Percentiles rank a stretch among this genome's conserved stretches.
phyloP scores from a whole-genome alignment of 129 eudicot species.

The Helichrysum umbraculigerum region DNA sequence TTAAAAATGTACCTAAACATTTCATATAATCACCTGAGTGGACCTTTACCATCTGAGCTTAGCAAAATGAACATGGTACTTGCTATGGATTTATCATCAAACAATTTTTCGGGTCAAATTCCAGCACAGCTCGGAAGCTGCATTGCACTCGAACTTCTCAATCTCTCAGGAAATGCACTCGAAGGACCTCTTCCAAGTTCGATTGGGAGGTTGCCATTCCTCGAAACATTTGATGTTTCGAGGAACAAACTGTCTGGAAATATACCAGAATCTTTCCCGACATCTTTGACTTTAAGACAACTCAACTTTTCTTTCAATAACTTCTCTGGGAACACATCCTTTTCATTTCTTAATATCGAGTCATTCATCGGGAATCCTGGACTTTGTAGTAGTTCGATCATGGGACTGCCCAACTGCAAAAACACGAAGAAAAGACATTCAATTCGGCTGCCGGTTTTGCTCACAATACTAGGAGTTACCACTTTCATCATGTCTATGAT shows the following conservation, averaged over 20 bases:
- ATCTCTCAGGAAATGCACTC: conserved; percentile 54
- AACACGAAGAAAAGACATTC: conserved; percentile 26
- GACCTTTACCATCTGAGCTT: conserved; percentile 69
- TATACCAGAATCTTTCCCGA: conserved; percentile 55
- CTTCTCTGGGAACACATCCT: conserved; percentile 59
- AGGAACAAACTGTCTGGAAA: conserved; percentile 51
- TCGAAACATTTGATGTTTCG: conserved; percentile 65
- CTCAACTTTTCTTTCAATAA: conserved; percentile 68
- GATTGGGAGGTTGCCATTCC: conserved; percentile 62
- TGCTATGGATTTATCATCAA: conserved; percentile 78
- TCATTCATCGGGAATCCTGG: conserved; percentile 66
- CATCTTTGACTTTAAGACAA: conserved; percentile 47
- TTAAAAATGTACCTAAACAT: conserved; percentile 78
- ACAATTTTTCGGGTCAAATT: conserved; percentile 55
- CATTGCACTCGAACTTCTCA: conserved; percentile 73
- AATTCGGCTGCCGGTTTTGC: conserved; percentile 43
- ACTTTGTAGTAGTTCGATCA: conserved; percentile 68
- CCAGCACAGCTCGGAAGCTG: conserved; percentile 79
- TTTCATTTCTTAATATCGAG: conserved; percentile 36
- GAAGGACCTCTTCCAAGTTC: conserved; percentile 58
- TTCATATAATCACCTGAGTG: conserved; percentile 58
- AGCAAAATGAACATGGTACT: conserved; percentile 89
- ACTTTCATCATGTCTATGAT: conserved; percentile 42
- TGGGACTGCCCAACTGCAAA: conserved; percentile 50
- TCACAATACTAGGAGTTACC: conserved; percentile 45